Percentiles rank a stretch among this genome's conserved stretches.
phyloP scores from a whole-genome alignment of 2,329 filamentous ascomycete species.

The Leptographium lundbergii region DNA sequence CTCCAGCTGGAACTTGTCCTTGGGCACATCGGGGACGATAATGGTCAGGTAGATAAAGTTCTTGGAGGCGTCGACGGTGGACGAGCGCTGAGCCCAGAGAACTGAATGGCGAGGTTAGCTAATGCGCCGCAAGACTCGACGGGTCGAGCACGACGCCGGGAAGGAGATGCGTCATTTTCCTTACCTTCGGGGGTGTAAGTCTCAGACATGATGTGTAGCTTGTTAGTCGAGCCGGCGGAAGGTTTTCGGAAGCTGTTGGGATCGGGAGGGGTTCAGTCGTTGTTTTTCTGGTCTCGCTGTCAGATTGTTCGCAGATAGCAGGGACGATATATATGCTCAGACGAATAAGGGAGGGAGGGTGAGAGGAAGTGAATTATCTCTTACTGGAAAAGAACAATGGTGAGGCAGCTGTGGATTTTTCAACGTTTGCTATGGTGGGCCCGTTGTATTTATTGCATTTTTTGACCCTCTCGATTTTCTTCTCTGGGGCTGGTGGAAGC shows the following conservation, averaged over 20 bases:
- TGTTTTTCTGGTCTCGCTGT: background rate
- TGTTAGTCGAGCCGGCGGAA: background rate
- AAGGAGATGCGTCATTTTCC: background rate
- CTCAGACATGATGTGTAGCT: background rate
- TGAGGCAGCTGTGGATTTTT: constrained; percentile 6
- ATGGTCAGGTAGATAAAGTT: constrained; percentile 95
- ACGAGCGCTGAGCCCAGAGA: constrained; percentile 96
- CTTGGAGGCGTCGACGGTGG: constrained; percentile 62
- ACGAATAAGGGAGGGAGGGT: background rate
- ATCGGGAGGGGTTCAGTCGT: background rate
- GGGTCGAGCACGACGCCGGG: background rate
- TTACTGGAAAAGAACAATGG: background rate
- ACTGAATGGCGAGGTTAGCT: constrained; percentile 39
- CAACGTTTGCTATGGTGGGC: constrained; percentile 13
- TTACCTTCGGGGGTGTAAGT: background rate
- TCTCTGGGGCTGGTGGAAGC: constrained; percentile 12
- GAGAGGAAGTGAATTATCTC: background rate
- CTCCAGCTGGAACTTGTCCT: constrained; percentile 66
- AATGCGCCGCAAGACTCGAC: background rate
- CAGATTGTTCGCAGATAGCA: background rate
- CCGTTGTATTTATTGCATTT: constrained; percentile 5
- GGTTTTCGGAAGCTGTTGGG: background rate
- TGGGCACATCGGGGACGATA: constrained; percentile 71
- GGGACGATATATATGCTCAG: background rate
- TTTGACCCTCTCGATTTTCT: constrained; percentile 6